Conservation (phyloP, 768 basidiomycete species). For the Lactifluus echinatus region DNA sequence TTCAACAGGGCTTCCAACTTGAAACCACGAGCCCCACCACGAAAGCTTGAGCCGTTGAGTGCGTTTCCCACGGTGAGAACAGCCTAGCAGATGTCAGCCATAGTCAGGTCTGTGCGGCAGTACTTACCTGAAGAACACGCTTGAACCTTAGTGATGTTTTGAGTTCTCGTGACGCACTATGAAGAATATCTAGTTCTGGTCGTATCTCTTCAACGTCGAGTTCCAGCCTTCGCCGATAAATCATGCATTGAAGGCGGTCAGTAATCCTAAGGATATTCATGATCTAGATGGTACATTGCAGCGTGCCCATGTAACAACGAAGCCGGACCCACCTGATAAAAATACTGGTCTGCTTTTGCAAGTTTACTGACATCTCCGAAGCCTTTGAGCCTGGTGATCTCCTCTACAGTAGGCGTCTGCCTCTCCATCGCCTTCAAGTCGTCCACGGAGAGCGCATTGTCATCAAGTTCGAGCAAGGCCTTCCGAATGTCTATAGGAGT, state of each 20-base stretch:
- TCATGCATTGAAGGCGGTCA: constrained; percentile 71
- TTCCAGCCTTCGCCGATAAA: constrained; percentile 76
- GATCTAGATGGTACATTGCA: constrained; percentile 40
- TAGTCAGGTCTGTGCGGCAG: background rate
- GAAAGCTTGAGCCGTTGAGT: constrained; percentile 73
- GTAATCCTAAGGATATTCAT: constrained; percentile 67
- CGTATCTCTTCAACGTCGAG: constrained; percentile 76
- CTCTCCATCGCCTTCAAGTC: constrained; percentile 66
- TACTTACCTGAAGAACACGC: constrained; percentile 53
- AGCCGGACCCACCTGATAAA: constrained; percentile 48
- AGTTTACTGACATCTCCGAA: constrained; percentile 68
- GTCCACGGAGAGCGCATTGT: constrained; percentile 58
- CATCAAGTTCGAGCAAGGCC: constrained; percentile 66
- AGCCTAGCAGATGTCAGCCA: constrained; percentile 34
- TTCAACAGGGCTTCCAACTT: constrained; percentile 74
- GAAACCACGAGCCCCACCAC: constrained; percentile 80
- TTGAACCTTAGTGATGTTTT: constrained; percentile 57
- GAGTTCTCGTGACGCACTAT: constrained; percentile 63
- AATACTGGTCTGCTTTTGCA: constrained; percentile 79
- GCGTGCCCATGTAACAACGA: background rate
- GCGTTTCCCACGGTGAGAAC: constrained; percentile 75
- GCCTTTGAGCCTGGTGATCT: constrained; percentile 60
- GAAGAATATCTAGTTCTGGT: constrained; percentile 69
- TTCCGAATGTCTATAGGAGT: constrained; percentile 54
- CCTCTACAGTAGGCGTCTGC: constrained; percentile 74